Base-by-base conservation (phyloP, 2,329 filamentous ascomycete genomes). In the Raffaelea arxii region DNA sequence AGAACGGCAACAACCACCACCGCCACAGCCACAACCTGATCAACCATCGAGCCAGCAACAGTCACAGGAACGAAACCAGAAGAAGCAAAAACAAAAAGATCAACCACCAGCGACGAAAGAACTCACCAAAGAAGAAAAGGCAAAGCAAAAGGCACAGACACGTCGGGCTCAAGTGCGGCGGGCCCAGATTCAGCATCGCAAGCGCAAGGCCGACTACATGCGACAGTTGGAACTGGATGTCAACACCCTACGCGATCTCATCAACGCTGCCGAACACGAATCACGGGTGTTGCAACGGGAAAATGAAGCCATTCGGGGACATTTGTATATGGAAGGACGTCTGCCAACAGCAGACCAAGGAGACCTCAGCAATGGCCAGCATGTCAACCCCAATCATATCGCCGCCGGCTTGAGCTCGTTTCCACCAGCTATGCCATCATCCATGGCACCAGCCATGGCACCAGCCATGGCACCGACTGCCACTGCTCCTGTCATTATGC, bases 161-260 rank as follows among this genome's bases (percentile, higher is more conserved):
- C 69, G 74, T 4, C 67, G 74, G 1, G 67, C 68, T 3, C 74
- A 78, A 51, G 74, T 78, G 44, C 62, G 73, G 3, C 66, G 64
- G 21, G 74, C 74, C 2, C 74, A 78, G 63, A 67, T 70, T 32
- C 68, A 75, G 56, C 74, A 78, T 53, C 72, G 74, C 16, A 69
- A 74, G 57, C 71, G 74, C 55, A 77, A 77, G 55, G 72, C 70
- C 43, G 70, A 76, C 56, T 75, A 78, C 55, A 65, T 72, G 51
- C 70, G 68, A 54, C 63, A 76, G 60, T 68, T 78, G 25, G 74
- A 78, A 62, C 60, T 68, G 49, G 72, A 77, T 53, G 60, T 73
- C 18, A 62, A 65, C 14, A 62, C 64, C 51, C 64, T 74, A 46
- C 67, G 73, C 12, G 67, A 71, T 43, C 58, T 69, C 52, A 71